A percentile compares a stretch with the other conserved stretches of the same genome.
phyloP scores from a whole-genome alignment of 495 filamentous ascomycete genomes.

The Lentithecium fluviatile region DNA sequence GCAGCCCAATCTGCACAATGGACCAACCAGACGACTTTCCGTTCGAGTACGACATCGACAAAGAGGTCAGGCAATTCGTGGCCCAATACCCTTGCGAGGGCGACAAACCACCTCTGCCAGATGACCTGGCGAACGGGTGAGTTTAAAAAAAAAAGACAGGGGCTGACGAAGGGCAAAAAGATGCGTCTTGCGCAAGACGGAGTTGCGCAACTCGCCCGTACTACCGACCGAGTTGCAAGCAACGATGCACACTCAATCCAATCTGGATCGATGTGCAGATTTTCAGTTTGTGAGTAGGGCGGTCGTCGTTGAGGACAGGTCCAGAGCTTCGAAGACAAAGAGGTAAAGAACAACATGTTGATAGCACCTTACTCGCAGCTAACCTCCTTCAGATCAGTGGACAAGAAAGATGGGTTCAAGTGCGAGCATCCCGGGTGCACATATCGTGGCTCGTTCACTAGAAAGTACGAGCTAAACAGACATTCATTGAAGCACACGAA shows the following conservation, averaged over 20 bases:
- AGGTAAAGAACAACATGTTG: neutral
- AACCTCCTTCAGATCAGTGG: neutral
- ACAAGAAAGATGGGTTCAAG: neutral
- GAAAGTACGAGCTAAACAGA: slow-evolving; percentile 15
- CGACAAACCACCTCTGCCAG: neutral
- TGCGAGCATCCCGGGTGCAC: slow-evolving; percentile 15
- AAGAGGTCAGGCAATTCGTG: slow-evolving; percentile 6
- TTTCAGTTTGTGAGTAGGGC: neutral
- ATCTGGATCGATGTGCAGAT: neutral
- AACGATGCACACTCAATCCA: neutral
- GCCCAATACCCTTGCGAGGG: neutral
- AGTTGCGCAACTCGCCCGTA: neutral
- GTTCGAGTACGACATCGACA: slow-evolving; percentile 10
- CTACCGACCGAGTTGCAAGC: neutral
- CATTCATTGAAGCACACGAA: slow-evolving; percentile 19
- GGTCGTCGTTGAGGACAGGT: neutral
- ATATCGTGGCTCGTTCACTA: slow-evolving; percentile 14
- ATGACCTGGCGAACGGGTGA: slow-evolving; percentile 15
- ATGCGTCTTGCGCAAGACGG: neutral
- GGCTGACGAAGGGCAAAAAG: slow-evolving; percentile 27
- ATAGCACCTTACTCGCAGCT: neutral
- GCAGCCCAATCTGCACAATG: neutral
- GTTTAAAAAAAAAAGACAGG: slow-evolving; percentile 35
- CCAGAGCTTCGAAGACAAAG: neutral
- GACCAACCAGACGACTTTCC: neutral